Evolutionary conservation across 2,329 filamentous ascomycete genomes (phyloP).

Genomic region (Catunica adiposa): DNA sequence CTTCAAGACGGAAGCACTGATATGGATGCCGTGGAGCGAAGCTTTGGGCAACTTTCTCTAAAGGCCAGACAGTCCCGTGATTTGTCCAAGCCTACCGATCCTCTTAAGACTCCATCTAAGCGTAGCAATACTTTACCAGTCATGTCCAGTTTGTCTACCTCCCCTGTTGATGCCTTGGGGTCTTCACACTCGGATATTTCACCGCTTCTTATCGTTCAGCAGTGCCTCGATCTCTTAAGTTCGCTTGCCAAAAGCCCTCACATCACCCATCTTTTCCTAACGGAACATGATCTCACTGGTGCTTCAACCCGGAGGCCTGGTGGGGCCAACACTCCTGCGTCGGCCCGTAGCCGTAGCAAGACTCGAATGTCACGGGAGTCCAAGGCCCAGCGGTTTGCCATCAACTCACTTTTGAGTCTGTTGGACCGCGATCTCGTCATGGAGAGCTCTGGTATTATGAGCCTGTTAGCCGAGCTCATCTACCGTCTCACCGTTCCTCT

Average conservation of each 20-base stretch:
- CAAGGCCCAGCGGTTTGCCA: constrained; percentile 71
- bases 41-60: constrained; percentile 82
- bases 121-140: constrained; percentile 41
- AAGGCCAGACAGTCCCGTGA: constrained; percentile 67
- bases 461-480: constrained; percentile 70
- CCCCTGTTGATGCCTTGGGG: constrained; percentile 19
- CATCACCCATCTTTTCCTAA: constrained; percentile 81
- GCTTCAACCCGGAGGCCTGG: constrained; percentile 60
- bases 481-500: constrained; percentile 80
- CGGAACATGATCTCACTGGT: constrained; percentile 67
- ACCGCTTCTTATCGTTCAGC: constrained; percentile 86
- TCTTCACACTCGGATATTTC: constrained; percentile 65
- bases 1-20: constrained; percentile 91
- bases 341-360: constrained; percentile 12
- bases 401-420: constrained; percentile 77
- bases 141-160: constrained; percentile 19
- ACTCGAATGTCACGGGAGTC: constrained; percentile 57
- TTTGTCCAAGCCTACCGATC: constrained; percentile 32
- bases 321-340: constrained; percentile 38
- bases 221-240: constrained; percentile 73
- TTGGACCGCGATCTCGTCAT: constrained; percentile 91
- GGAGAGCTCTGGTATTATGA: constrained; percentile 95
- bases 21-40: constrained; percentile 83
- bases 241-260: constrained; percentile 77
- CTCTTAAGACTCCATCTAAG: constrained; percentile 65